Evolutionary conservation across 441 rosid genomes (phyloP).

Genomic region (Eutrema salsugineum): DNA sequence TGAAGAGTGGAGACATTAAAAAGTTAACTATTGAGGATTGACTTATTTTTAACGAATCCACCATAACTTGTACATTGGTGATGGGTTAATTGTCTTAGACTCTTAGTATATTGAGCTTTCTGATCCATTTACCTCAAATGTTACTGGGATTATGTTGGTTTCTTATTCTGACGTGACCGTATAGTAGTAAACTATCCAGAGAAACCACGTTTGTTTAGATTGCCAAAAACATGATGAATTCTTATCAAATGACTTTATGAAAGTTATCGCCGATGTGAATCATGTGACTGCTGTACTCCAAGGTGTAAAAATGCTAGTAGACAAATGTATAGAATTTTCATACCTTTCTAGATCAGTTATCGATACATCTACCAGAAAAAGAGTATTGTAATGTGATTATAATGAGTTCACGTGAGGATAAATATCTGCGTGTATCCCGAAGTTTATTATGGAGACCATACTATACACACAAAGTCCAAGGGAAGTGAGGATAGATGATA

Average conservation of each 20-base stretch:
- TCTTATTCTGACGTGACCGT: neutral
- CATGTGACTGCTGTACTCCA: neutral
- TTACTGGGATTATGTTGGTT: too few species aligned
- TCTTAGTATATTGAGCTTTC: neutral
- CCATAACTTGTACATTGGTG: neutral
- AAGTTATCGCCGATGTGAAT: neutral
- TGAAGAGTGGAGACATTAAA: too few species aligned
- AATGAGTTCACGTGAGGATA: conserved; percentile 22
- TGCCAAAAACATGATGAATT: neutral
- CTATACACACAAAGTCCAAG: neutral
- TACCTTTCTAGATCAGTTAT: neutral
- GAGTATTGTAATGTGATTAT: too few species aligned
- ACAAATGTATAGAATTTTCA: neutral
- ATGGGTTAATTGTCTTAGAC: neutral
- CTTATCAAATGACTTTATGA: neutral
- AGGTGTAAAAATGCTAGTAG: neutral
- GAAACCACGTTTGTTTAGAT: neutral
- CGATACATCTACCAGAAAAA: neutral
- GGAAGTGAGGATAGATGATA: neutral
- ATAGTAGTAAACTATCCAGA: neutral
- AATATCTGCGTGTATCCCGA: conserved; percentile 18
- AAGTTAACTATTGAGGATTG: neutral
- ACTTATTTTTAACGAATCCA: neutral
- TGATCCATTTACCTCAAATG: too few species aligned
- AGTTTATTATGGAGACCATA: neutral